phyloP scores from a whole-genome alignment of 805 yeast genomes.

The Barnettozyma sp. region DNA sequence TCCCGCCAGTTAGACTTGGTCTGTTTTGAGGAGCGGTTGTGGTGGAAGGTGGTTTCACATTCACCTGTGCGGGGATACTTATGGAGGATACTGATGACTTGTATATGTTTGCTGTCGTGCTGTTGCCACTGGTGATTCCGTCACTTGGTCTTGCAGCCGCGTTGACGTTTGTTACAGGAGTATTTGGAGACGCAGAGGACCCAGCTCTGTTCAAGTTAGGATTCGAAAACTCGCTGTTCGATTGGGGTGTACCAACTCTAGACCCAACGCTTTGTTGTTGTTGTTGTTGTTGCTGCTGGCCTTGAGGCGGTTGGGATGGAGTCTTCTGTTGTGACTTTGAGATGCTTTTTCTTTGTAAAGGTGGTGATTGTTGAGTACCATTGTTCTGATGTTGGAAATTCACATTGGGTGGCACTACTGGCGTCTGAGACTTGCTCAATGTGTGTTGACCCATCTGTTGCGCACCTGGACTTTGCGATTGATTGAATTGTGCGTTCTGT shows the following conservation, averaged over 20 bases:
- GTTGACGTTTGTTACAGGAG: conserved; percentile 41
- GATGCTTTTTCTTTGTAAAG: conserved; percentile 1
- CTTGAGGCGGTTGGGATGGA: not conserved
- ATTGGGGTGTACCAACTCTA: conserved; percentile 20
- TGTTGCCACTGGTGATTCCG: conserved; percentile 21
- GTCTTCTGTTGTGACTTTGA: too few relatives aligned
- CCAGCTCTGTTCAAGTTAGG: conserved; percentile 12
- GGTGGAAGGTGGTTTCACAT: conserved; percentile 60
- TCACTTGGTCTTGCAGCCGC: conserved; percentile 40
- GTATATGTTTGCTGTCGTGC: conserved; percentile 27
- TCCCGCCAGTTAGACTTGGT: conserved; percentile 82
- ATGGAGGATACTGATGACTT: conserved; percentile 49
- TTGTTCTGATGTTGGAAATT: not conserved
- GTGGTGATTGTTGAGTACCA: conserved; percentile 15
- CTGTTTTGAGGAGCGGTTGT: conserved; percentile 60
- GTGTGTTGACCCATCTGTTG: not conserved
- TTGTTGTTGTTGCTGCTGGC: conserved; percentile 17
- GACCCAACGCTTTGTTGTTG: conserved; percentile 10
- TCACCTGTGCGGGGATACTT: conserved; percentile 63
- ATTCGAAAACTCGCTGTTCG: conserved; percentile 10
- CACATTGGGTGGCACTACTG: not conserved
- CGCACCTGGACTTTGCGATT: not conserved
- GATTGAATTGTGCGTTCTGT: not conserved
- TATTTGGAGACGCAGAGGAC: conserved; percentile 25
- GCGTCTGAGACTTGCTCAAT: conserved; percentile 10